Base-by-base conservation (phyloP, 768 basidiomycete genomes). In the Boletus coccyginus region DNA sequence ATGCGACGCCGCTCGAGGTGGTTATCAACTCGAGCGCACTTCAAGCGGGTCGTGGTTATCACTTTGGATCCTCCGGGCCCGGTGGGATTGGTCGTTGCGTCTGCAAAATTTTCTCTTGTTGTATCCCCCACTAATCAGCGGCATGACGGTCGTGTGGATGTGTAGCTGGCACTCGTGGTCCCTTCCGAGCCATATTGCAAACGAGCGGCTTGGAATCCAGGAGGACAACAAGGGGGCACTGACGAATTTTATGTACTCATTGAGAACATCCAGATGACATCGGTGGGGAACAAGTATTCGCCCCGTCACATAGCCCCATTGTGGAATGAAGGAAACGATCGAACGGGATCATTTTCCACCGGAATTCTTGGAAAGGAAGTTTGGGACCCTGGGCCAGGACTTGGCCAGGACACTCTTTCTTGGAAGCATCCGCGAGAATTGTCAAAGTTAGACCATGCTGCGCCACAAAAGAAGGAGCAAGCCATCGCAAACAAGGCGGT, bases 1-100 rank as follows among this genome's bases (percentile, higher is more conserved):
- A 80, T 32, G 74, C 55, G 5, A 38, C 52, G 7, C 66, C 68
- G 0, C 75, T 86, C 8, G 57, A 67, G 47, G 64, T 74, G 5
- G 84, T 85, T 17, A 78, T 78, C 3, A 86, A 84, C 62, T 64
- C 67, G 44, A 75, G 75, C 16, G 72, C 69, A 3, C 61, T 70
- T 7, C 21, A 21, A 21, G 41, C 63, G 3, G 83, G 80, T 6
- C 73, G 76, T 59, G 82, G 86, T 48, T 84, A 82, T 72, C 84
- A 85, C 62, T 78, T 85, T 59, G 83, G 81, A 63, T 85, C 5
- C 70, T 86, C 48, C 86, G 86, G 77, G 21, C 2, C 21, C 21
- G 2, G 82, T 83, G 35, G 36, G 71, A 62, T 41, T 11, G 41
- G n/a, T 35, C 14, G 1, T 21, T 27, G 6, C 9, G 8, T 16